Conservation (phyloP, 1,284 basidiomycete genomes). For the Microbotryum saponariae region DNA sequence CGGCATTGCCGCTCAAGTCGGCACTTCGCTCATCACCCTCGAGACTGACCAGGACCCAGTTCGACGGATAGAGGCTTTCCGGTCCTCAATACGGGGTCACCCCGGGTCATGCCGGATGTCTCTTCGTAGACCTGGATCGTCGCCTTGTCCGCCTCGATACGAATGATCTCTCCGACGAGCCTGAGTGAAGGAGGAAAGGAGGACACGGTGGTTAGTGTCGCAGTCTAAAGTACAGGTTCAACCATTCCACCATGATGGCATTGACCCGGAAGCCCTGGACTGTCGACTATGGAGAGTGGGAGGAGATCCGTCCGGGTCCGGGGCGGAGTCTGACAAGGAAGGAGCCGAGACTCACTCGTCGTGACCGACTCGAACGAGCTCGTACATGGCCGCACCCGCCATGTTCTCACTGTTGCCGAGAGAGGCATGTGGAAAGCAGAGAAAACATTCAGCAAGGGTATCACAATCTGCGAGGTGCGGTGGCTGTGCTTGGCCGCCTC, state of each 20-base stretch:
- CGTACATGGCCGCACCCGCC: constrained; percentile 93
- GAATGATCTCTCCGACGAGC: constrained; percentile 73
- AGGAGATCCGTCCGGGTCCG: background rate
- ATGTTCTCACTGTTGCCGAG: constrained; percentile 60
- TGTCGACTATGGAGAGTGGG: too few species aligned
- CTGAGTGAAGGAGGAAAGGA: background rate
- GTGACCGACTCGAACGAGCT: constrained; percentile 82
- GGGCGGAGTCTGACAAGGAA: background rate
- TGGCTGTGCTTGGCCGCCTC: too few species aligned
- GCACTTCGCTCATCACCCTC: background rate
- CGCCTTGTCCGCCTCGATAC: constrained; percentile 91
- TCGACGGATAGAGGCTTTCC: constrained; percentile 97
- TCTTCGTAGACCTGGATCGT: constrained; percentile 99
- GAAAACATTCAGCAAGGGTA: too few species aligned
- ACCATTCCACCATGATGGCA: background rate
- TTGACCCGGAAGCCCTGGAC: background rate
- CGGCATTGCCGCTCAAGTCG: background rate
- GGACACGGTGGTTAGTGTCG: background rate
- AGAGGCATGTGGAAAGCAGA: background rate
- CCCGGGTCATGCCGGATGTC: constrained; percentile 79
- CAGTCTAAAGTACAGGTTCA: background rate
- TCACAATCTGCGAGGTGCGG: too few species aligned
- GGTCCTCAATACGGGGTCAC: constrained; percentile 93
- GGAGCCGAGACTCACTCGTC: constrained; percentile 52
- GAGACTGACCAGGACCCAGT: constrained; percentile 73